Evolutionary conservation across 164 flowering plant genomes (phyloP), one percentile per base, ranked within the genome.

Genomic region (Amborella trichopoda): DNA sequence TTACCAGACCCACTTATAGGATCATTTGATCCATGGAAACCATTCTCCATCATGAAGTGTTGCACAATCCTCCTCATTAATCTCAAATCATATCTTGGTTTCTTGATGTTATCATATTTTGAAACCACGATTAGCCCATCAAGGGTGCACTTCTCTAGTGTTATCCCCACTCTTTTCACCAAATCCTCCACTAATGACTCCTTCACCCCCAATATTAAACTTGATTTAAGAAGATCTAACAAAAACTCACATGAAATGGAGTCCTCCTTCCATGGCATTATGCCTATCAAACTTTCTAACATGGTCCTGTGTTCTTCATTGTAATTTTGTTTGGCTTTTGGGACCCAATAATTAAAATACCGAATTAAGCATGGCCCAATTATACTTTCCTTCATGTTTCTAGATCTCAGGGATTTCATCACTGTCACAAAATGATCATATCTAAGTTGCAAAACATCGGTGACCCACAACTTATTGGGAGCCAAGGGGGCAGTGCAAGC

Each of bases 401-500:
- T 63, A 9, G 30, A 38, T 44, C 72, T 69, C 21, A 69, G 38
- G 2, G 50, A 53, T 11, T 37, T 50, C n/a, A 72, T 57, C 38
- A 69, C 72, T 53, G 53, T 50, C 2, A 60, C 49, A 23, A 75
- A 72, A 50, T 72, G 72, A 55, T 73, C 75, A 12, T 68, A 68
- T 28, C 66, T 48, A 18, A 72, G 73, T 14, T 9, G 0, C 9
- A 69, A 62, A 4, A 75, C 68, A 58, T 75, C 81, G 54, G 72
- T 66, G 54, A 75, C 63, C 78, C 81, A 72, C 77, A 77, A 70
- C 18, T 30, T n/a, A n/a, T n/a, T n/a, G n/a, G n/a, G n/a, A n/a
- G n/a, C 14, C 21, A 17, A 2, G 19, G 37, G 52, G 23, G 61
- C 59, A 5, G 28, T 52, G 53, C 61, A 59, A 17, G 58, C 72